A percentile compares a stretch with the other conserved stretches of the same genome.
These are phyloP conservation scores for Fusarium sacchari DNA, from an alignment of 2,329 filamentous ascomycete species.

Conservation along the genomic window DNA sequence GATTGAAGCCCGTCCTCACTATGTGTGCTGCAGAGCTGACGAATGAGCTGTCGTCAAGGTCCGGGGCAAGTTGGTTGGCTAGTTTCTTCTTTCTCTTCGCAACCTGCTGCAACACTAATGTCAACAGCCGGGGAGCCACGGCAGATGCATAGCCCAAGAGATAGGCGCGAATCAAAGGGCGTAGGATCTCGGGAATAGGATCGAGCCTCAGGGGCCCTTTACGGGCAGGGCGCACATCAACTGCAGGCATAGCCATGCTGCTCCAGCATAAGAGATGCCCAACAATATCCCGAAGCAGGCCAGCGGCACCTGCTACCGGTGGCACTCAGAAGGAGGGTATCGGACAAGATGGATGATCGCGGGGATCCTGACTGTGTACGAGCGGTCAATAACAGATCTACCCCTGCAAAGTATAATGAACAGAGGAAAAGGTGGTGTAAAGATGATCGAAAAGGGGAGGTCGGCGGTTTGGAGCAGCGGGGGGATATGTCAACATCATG, in stretches of 20 bases:
- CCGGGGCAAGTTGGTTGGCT: conserved; percentile 39
- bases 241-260: conserved; percentile 18
- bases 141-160: conserved; percentile 69
- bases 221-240: conserved; percentile 27
- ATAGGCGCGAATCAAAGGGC: conserved; percentile 68
- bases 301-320: conserved; percentile 39
- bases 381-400: conserved; percentile 30
- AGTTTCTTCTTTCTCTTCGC: conserved; percentile 49
- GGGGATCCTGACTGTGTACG: conserved; percentile 33
- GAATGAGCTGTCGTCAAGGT: conserved; percentile 47
- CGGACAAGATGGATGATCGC: conserved; percentile 24
- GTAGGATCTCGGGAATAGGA: conserved; percentile 59
- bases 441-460: conserved; percentile 17
- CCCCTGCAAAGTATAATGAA: conserved; percentile 33
- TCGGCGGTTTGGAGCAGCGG: conserved; percentile 15
- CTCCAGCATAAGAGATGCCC: conserved; percentile 22
- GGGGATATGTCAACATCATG: conserved; percentile 33
- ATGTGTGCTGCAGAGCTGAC: conserved; percentile 51
- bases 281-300: conserved; percentile 27
- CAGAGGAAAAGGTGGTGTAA: conserved; percentile 36
- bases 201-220: conserved; percentile 41
- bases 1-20: conserved; percentile 62
- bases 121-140: conserved; percentile 66
- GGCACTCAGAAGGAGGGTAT: conserved; percentile 27
- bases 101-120: conserved; percentile 62